Percentiles rank a stretch among this genome's conserved stretches.
Evolutionary conservation across 768 basidiomycete species (phyloP).

Genomic region (Fibroporia radiculosa): DNA sequence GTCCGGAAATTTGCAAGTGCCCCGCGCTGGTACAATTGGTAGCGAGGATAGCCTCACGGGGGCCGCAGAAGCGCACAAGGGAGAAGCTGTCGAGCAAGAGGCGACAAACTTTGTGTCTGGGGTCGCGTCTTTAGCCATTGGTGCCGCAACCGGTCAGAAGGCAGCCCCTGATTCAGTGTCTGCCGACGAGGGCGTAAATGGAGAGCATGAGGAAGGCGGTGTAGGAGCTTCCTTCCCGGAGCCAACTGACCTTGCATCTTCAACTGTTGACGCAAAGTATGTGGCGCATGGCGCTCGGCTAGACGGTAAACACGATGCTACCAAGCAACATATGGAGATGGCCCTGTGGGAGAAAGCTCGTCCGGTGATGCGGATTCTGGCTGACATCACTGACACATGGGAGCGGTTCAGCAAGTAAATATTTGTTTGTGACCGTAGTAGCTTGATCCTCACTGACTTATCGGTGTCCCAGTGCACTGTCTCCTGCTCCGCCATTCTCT

Average conservation of each 20-base stretch:
- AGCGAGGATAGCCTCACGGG: conserved; percentile 26
- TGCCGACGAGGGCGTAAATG: conserved; percentile 18
- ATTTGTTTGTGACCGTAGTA: background rate
- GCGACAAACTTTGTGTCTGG: conserved; percentile 28
- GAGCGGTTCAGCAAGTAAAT: conserved; percentile 29
- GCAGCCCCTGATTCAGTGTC: conserved; percentile 13
- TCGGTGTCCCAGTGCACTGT: conserved; percentile 23
- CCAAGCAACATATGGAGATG: conserved; percentile 23
- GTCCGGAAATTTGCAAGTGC: conserved; percentile 27
- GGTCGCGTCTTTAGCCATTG: conserved; percentile 24
- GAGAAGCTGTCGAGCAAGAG: conserved; percentile 33
- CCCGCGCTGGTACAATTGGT: conserved; percentile 25
- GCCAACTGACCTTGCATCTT: conserved; percentile 20
- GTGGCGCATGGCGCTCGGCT: conserved; percentile 16
- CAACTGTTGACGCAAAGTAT: conserved; percentile 22
- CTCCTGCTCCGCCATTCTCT: conserved; percentile 30
- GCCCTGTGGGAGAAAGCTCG: conserved; percentile 27
- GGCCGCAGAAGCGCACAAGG: conserved; percentile 27
- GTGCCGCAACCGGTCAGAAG: conserved; percentile 22
- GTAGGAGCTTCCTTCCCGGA: conserved; percentile 20
- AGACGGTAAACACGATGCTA: conserved; percentile 18
- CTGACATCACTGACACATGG: conserved; percentile 32
- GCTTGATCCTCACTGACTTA: background rate
- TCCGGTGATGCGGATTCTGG: conserved; percentile 27
- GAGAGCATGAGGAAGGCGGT: conserved; percentile 11